Percentiles rank a stretch among this genome's conserved stretches.
Evolutionary conservation across 345 rosid genomes (phyloP).

Genomic region (Gossypium thurberi): DNA sequence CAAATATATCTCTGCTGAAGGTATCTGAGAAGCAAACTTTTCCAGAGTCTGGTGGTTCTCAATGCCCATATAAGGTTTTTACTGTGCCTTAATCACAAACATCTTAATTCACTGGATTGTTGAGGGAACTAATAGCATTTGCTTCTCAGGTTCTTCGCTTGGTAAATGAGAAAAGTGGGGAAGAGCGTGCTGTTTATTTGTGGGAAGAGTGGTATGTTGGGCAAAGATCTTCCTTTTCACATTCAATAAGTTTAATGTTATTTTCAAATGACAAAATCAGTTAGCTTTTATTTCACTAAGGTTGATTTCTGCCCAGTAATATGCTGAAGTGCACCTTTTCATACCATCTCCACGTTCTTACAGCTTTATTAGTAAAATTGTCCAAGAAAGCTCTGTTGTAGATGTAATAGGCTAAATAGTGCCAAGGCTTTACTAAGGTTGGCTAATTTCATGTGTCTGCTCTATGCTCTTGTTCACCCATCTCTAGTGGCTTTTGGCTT

Average conservation of each 20-base stretch:
- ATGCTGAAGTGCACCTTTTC: not conserved
- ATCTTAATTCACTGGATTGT: constrained; percentile 6
- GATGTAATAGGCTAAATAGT: not conserved
- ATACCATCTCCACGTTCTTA: not conserved
- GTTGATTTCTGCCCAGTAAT: not conserved
- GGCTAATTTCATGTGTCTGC: not conserved
- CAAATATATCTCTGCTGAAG: constrained; percentile 28
- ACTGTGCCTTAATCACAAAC: constrained; percentile 8
- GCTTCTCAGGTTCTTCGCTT: constrained; percentile 78
- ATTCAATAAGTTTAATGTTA: constrained; percentile 4
- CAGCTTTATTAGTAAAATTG: not conserved
- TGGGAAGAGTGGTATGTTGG: constrained; percentile 74
- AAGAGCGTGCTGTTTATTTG: constrained; percentile 64
- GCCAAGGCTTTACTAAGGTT: not conserved
- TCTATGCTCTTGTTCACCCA: not conserved
- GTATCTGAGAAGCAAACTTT: constrained; percentile 60
- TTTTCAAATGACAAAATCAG: not conserved
- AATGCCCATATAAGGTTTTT: constrained; percentile 61
- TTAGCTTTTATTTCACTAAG: not conserved
- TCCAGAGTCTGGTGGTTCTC: constrained; percentile 31
- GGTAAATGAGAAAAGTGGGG: constrained; percentile 81
- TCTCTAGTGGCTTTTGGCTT: constrained; percentile 7
- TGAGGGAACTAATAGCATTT: constrained; percentile 11
- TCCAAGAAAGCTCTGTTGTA: not conserved
- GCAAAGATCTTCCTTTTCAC: constrained; percentile 3